Evolutionary conservation across 306 rosid species (phyloP).

Genomic region (Leucaena leucocephala): DNA sequence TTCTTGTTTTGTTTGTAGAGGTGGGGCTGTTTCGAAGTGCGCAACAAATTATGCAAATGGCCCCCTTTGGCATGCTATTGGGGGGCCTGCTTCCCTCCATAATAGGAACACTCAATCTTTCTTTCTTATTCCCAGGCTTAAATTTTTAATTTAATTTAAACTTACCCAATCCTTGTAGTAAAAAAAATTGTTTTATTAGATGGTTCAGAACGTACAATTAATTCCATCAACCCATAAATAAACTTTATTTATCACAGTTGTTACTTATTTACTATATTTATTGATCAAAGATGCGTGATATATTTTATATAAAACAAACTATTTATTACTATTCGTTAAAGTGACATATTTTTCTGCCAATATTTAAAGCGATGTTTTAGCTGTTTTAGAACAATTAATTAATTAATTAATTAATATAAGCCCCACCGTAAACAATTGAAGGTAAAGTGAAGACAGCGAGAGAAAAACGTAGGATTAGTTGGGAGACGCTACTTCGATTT

Average conservation of each 20-base stretch:
- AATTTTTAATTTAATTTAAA: background rate
- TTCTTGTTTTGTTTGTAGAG: background rate
- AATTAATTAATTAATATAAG: background rate
- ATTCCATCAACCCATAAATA: background rate
- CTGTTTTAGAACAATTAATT: background rate
- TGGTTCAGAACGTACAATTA: background rate
- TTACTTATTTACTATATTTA: background rate
- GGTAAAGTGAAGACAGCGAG: background rate
- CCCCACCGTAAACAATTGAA: background rate
- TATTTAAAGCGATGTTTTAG: background rate
- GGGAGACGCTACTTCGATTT: background rate
- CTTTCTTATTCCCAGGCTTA: too few relatives aligned
- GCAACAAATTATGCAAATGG: conserved; percentile 17
- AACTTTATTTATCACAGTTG: background rate
- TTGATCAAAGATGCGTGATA: too few relatives aligned
- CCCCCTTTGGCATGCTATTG: conserved; percentile 13
- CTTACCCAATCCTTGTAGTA: background rate
- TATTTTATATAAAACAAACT: background rate
- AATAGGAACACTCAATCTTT: conserved; percentile 2
- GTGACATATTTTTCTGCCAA: background rate
- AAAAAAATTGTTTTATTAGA: conserved; percentile 5
- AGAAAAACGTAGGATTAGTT: conserved; percentile 1
- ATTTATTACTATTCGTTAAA: background rate
- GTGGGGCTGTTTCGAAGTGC: background rate
- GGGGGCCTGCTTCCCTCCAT: conserved; percentile 21